Base-by-base conservation (phyloP, 768 basidiomycete genomes). In the Suillus variegatus region DNA sequence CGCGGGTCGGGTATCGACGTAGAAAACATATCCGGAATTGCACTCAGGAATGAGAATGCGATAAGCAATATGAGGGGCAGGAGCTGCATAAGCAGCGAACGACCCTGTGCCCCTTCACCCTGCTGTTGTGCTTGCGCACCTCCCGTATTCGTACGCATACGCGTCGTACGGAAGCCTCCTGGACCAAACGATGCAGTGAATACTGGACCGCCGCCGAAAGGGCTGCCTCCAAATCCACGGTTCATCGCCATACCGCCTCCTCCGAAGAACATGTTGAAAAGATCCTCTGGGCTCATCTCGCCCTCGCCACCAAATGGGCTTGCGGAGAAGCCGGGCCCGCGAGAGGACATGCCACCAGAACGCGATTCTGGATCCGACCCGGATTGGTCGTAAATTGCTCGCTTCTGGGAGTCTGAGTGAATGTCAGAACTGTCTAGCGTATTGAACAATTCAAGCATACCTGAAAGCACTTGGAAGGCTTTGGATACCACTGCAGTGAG, bases 261-360 rank as follows among this genome's bases (percentile, higher is more conserved):
- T 20, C 94, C 94, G 75, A 99, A 99, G 86, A 99, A 97, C 92
- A 97, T 95, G 74, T 98, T 97, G 82, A 99, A 99, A 64, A 99
- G 75, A 65, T 98, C 97, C 78, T 98, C 97, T 6, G 97, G 95
- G 64, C 92, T 95, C 70, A 99, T 81, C 78, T 98, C 96, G 63
- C 87, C 88, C 14, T 93, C 91, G 71, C 80, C 77, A 14, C 80
- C 81, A 65, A 89, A 91, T 16, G 82, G 78, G 55, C 76, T 80
- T 35, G 82, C 69, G 22, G 81, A 78, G 75, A 87, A 90, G 14
- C 83, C 81, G 28, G 86, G 75, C 8, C 84, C 73, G 5, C 80
- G 74, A 36, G 87, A 86, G 43, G 88, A 78, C 86, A 87, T 88
- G 60, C 93, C 92, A 62, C 85, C 79, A 64, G 83, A 90, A 56